Conservation (phyloP, 2,329 filamentous ascomycete species). For the Beauveria sp. region DNA sequence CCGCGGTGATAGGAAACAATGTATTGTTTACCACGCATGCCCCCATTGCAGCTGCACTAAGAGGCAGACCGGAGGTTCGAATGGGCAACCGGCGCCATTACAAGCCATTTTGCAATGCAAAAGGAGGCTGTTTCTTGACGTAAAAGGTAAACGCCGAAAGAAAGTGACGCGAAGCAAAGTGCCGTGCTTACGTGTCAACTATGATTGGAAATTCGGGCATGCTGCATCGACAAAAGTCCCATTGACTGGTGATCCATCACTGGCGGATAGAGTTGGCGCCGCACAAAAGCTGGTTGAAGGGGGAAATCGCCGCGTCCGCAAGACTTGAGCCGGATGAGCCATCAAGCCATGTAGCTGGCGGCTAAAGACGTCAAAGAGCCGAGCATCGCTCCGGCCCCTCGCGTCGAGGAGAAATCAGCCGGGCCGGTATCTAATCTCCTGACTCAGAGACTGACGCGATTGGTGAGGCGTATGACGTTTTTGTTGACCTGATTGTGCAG, state of each 20-base stretch:
- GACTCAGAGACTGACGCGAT: too few relatives aligned
- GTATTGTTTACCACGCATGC: neutral
- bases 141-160: neutral
- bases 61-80: neutral
- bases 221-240: neutral
- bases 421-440: too few relatives aligned
- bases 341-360: too few relatives aligned
- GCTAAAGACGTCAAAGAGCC: neutral
- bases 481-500: too few relatives aligned
- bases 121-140: neutral
- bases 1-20: neutral
- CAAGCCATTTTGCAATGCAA: neutral
- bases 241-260: neutral
- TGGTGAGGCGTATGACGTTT: too few relatives aligned
- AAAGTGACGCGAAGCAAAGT: neutral
- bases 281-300: neutral
- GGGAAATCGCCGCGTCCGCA: neutral
- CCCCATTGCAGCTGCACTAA: neutral
- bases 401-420: too few relatives aligned
- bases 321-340: too few relatives aligned
- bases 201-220: constrained; percentile 39
- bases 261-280: neutral
- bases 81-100: neutral
- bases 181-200: neutral
- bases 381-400: too few relatives aligned